Evolutionary conservation across 2,329 filamentous ascomycete genomes (phyloP).

Genomic region (Epichloe bromicola): DNA sequence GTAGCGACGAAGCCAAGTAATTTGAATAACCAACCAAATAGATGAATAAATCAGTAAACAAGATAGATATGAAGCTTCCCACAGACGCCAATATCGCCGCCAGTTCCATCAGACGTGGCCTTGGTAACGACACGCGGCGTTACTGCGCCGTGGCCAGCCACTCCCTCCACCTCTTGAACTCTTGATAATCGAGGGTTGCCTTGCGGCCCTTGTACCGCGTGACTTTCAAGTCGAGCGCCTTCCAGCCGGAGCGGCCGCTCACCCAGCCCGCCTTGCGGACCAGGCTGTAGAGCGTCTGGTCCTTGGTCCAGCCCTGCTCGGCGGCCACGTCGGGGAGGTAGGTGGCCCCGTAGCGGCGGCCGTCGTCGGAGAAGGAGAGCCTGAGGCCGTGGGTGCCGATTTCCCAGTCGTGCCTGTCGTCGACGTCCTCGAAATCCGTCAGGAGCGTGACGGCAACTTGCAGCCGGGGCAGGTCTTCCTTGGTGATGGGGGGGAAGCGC

Average conservation of each 20-base stretch:
- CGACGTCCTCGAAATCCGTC: conserved; percentile 68
- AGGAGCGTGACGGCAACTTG: conserved; percentile 67
- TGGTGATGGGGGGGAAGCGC: conserved; percentile 48
- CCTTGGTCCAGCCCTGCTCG: conserved; percentile 91
- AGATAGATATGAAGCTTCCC: too few species aligned
- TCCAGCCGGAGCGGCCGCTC: conserved; percentile 68
- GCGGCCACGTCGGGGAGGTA: conserved; percentile 85
- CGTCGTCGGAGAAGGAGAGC: conserved; percentile 67
- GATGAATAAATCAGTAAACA: too few species aligned
- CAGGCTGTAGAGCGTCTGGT: conserved; percentile 78
- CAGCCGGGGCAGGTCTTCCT: conserved; percentile 41
- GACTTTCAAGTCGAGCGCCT: conserved; percentile 63
- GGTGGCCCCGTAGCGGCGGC: conserved; percentile 66
- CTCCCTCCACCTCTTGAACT: conserved; percentile 69
- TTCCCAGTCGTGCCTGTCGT: conserved; percentile 69
- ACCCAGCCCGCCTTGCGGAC: conserved; percentile 93
- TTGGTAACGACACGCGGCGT: neutral
- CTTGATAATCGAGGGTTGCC: conserved; percentile 52
- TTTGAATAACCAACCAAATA: too few species aligned
- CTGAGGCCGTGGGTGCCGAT: conserved; percentile 77
- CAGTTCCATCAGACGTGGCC: too few species aligned
- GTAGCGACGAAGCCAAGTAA: too few species aligned
- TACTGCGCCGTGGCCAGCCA: conserved; percentile 37
- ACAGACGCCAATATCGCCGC: too few species aligned
- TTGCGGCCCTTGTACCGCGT: conserved; percentile 81